Evolutionary conservation across 345 rosid genomes (phyloP).

Genomic region (Rhodamnia rubescens): DNA sequence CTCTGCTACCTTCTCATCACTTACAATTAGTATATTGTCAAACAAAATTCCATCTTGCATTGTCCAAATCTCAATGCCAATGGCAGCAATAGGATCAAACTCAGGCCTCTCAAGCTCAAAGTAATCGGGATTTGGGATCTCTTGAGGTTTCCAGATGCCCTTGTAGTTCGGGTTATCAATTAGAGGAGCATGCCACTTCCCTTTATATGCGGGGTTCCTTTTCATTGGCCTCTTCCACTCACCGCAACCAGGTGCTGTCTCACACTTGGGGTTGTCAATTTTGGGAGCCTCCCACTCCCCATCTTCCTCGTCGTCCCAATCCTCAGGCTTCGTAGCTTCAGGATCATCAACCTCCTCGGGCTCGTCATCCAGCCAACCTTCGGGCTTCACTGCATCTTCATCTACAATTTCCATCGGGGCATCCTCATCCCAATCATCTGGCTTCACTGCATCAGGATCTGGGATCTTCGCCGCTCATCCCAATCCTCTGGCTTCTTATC

Average conservation of each 20-base stretch:
- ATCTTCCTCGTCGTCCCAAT: conserved; percentile 61
- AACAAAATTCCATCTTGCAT: conserved; percentile 53
- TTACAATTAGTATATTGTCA: conserved; percentile 35
- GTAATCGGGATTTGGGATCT: conserved; percentile 37
- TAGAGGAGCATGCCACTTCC: conserved; percentile 43
- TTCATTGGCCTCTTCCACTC: conserved; percentile 45
- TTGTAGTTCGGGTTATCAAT: conserved; percentile 43
- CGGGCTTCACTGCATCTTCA: conserved; percentile 41
- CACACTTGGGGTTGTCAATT: conserved; percentile 34
- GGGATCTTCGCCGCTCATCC: conserved; percentile 40
- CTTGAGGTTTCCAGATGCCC: conserved; percentile 46
- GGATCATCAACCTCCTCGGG: conserved; percentile 53
- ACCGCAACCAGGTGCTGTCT: conserved; percentile 45
- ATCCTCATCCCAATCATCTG: conserved; percentile 59
- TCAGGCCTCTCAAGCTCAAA: conserved; percentile 32
- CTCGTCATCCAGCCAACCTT: conserved; percentile 50
- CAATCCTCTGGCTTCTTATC: conserved; percentile 51
- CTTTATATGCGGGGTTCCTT: conserved; percentile 40
- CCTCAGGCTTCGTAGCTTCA: conserved; percentile 42
- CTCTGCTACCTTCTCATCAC: conserved; percentile 28
- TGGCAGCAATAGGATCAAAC: conserved; percentile 44
- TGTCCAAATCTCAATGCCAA: conserved; percentile 60
- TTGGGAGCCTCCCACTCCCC: conserved; percentile 52
- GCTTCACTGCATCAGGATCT: conserved; percentile 34
- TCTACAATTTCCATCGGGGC: conserved; percentile 36